A percentile compares a stretch with the other conserved stretches of the same genome.
phyloP scores from a whole-genome alignment of 2,329 filamentous ascomycete species.

The Onygenales sp. region DNA sequence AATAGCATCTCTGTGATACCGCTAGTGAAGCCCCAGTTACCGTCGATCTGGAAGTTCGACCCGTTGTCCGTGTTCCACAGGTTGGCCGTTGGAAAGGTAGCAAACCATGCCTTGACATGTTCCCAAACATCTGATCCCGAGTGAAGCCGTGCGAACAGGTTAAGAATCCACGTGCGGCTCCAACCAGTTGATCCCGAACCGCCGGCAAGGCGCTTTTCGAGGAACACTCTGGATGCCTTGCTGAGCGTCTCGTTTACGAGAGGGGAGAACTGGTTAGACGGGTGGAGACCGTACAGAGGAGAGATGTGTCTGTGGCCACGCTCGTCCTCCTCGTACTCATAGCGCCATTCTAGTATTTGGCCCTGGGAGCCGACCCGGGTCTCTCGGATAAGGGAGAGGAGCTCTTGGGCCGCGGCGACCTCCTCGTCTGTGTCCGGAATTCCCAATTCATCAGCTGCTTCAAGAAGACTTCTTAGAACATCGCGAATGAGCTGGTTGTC shows the following conservation, averaged over 20 bases:
- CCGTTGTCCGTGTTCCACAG: slow-evolving; percentile 26
- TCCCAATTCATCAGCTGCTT: not conserved
- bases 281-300: slow-evolving; percentile 40
- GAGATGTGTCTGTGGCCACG: slow-evolving; percentile 44
- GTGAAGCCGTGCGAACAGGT: slow-evolving; percentile 36
- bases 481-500: slow-evolving; percentile 35
- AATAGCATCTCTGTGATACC: slow-evolving; percentile 38
- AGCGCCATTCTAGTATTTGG: slow-evolving; percentile 22
- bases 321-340: slow-evolving; percentile 31
- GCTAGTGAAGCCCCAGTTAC: slow-evolving; percentile 38
- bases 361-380: slow-evolving; percentile 15
- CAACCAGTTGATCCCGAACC: slow-evolving; percentile 39
- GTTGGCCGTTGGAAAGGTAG: slow-evolving; percentile 29
- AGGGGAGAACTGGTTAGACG: slow-evolving; percentile 29
- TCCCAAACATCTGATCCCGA: slow-evolving; percentile 24
- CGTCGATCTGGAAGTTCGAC: slow-evolving; percentile 40
- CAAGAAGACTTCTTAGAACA: slow-evolving; percentile 23
- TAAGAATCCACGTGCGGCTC: slow-evolving; percentile 40
- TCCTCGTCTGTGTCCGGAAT: slow-evolving; percentile 1
- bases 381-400: slow-evolving; percentile 7
- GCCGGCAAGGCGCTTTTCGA: slow-evolving; percentile 17
- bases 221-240: slow-evolving; percentile 11
- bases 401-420: slow-evolving; percentile 4
- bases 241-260: slow-evolving; percentile 20
- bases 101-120: slow-evolving; percentile 25